Conservation (phyloP, 1,284 basidiomycete genomes). For the Vanrija sp. region DNA sequence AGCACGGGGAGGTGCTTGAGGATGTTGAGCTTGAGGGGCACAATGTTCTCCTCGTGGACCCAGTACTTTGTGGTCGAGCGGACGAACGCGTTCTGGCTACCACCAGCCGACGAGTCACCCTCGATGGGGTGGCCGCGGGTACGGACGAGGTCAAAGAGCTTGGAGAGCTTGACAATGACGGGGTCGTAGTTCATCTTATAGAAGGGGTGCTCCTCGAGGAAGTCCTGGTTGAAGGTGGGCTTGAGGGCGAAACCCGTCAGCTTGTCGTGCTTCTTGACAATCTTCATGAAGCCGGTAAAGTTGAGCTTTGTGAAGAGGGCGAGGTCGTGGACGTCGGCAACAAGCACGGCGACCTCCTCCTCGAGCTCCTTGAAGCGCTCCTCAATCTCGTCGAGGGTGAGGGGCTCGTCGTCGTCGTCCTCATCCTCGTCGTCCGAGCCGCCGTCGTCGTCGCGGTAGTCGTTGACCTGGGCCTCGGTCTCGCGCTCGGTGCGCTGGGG, state of each 20-base stretch:
- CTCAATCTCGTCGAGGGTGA: constrained; percentile 70
- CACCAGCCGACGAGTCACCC: constrained; percentile 90
- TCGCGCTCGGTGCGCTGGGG: constrained; percentile 27
- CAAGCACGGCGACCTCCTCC: constrained; percentile 85
- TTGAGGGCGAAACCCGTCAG: constrained; percentile 58
- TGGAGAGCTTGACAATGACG: constrained; percentile 93
- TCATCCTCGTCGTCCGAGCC: constrained; percentile 58
- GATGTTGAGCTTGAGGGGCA: constrained; percentile 93
- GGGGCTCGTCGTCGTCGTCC: constrained; percentile 49
- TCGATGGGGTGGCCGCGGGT: constrained; percentile 91
- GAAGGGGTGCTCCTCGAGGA: constrained; percentile 91
- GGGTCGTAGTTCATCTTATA: constrained; percentile 68
- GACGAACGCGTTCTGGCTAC: constrained; percentile 93
- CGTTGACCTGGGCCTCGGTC: constrained; percentile 34
- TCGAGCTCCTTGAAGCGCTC: constrained; percentile 85
- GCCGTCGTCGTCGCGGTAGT: constrained; percentile 56
- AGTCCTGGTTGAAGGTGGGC: constrained; percentile 71
- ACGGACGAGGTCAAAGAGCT: constrained; percentile 90
- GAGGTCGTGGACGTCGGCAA: constrained; percentile 97
- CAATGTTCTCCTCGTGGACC: constrained; percentile 94
- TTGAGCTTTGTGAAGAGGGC: constrained; percentile 93
- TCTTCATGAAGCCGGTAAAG: constrained; percentile 98
- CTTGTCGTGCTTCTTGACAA: constrained; percentile 85
- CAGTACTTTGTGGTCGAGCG: constrained; percentile 98
- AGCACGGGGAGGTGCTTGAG: constrained; percentile 88